A percentile compares a stretch with the other conserved stretches of the same genome.
Evolutionary conservation across 768 basidiomycete genomes (phyloP).

Genomic region (Kwoniella sp.): DNA sequence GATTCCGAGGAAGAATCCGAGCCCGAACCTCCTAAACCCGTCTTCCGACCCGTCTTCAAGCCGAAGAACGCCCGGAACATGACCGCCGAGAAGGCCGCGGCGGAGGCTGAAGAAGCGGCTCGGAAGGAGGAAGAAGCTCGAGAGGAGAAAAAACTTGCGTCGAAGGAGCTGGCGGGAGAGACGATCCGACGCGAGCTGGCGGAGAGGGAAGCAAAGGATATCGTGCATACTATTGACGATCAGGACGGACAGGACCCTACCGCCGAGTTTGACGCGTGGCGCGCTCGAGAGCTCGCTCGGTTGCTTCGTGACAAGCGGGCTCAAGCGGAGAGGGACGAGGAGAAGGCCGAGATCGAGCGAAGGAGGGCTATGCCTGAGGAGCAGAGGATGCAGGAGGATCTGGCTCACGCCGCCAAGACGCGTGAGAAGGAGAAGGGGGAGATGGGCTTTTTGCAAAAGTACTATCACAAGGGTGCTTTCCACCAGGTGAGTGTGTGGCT

Average conservation of each 20-base stretch:
- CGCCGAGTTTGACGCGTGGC: slow-evolving; percentile 92
- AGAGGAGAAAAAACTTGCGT: slow-evolving; percentile 78
- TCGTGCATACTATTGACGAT: slow-evolving; percentile 63
- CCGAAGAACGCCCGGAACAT: slow-evolving; percentile 60
- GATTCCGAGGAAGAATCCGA: slow-evolving; percentile 64
- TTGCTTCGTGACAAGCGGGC: slow-evolving; percentile 93
- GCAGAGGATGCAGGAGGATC: slow-evolving; percentile 83
- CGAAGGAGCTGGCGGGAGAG: slow-evolving; percentile 88
- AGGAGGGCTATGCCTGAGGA: slow-evolving; percentile 89
- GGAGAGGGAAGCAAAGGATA: slow-evolving; percentile 54
- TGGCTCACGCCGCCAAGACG: slow-evolving; percentile 74
- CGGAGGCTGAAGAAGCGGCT: slow-evolving; percentile 71
- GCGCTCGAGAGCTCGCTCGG: slow-evolving; percentile 83
- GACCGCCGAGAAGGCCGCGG: slow-evolving; percentile 53
- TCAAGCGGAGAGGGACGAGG: slow-evolving; percentile 70
- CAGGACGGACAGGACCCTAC: slow-evolving; percentile 86
- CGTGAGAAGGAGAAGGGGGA: slow-evolving; percentile 77
- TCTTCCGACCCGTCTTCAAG: slow-evolving; percentile 88
- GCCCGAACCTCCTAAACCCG: slow-evolving; percentile 58
- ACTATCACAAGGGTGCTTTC: slow-evolving; percentile 99
- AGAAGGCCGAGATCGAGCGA: slow-evolving; percentile 85
- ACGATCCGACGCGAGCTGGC: slow-evolving; percentile 85
- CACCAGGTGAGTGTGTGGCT: slow-evolving; percentile 79
- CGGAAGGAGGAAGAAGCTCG: slow-evolving; percentile 67
- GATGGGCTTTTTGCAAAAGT: slow-evolving; percentile 92